phyloP scores from a whole-genome alignment of 2,329 filamentous ascomycete genomes.

The Teratosphaeria pseudoeucalypti region DNA sequence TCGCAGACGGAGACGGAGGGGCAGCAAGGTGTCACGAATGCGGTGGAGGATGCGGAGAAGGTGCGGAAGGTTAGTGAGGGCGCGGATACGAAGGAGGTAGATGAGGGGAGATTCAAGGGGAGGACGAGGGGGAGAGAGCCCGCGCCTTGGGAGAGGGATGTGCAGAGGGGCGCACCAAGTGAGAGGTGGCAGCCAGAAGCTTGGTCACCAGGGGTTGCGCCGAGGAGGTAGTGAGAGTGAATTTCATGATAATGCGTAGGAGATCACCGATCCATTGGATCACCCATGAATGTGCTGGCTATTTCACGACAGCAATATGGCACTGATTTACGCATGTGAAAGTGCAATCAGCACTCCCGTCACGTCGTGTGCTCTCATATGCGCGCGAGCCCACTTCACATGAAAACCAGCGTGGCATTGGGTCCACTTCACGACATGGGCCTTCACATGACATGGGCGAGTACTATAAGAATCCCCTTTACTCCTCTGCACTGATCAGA shows the following conservation, averaged over 20 bases:
- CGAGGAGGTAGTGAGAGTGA: constrained; percentile 12
- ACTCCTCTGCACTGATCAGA: too few species aligned
- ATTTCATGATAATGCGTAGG: neutral
- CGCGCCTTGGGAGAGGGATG: constrained; percentile 32
- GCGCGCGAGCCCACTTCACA: too few species aligned
- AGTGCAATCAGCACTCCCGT: too few species aligned
- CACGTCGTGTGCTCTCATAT: too few species aligned
- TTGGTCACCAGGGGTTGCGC: constrained; percentile 34
- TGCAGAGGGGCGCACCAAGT: constrained; percentile 27
- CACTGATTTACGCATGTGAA: too few species aligned
- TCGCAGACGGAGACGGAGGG: constrained; percentile 22
- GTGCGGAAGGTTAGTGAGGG: constrained; percentile 18
- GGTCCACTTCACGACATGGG: too few species aligned
- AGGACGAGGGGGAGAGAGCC: constrained; percentile 16
- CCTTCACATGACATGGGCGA: too few species aligned
- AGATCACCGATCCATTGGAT: neutral
- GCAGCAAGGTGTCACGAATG: constrained; percentile 22
- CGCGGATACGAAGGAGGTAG: constrained; percentile 17
- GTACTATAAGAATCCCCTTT: too few species aligned
- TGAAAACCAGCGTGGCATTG: too few species aligned
- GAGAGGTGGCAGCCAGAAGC: constrained; percentile 38
- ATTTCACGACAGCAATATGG: too few species aligned
- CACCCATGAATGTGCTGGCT: too few species aligned
- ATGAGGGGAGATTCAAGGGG: constrained; percentile 24
- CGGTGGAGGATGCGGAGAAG: constrained; percentile 22